Percentiles rank a stretch among this genome's conserved stretches.
Conservation (phyloP, 1,139 yeast genomes). For the Candida freyschussii region DNA sequence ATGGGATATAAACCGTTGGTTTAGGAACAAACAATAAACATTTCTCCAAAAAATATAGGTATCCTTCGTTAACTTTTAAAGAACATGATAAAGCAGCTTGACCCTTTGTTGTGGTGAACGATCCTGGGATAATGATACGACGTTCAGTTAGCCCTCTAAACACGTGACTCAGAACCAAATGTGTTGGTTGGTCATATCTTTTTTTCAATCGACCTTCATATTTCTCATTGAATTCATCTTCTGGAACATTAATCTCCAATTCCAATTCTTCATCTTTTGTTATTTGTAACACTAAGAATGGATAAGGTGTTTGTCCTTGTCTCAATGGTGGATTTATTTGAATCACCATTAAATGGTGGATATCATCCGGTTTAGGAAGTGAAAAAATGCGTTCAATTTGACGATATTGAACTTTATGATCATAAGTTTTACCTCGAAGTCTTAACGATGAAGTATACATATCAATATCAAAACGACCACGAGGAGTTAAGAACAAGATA, state of each 20-base stretch:
- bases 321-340: constrained; percentile 93
- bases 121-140: constrained; percentile 82
- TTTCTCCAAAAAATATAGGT: constrained; percentile 83
- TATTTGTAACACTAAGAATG: constrained; percentile 86
- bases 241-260: constrained; percentile 80
- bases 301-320: constrained; percentile 96
- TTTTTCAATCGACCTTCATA: constrained; percentile 74
- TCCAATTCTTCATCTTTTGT: constrained; percentile 87
- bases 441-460: constrained; percentile 86
- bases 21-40: constrained; percentile 89
- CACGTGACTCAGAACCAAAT: constrained; percentile 82
- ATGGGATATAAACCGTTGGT: constrained; percentile 90
- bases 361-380: constrained; percentile 90
- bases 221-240: constrained; percentile 70
- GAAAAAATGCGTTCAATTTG: constrained; percentile 89
- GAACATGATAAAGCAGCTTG: constrained; percentile 91
- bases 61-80: constrained; percentile 92
- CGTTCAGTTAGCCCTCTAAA: constrained; percentile 88
- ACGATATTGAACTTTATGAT: constrained; percentile 87
- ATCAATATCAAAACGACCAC: constrained; percentile 97
- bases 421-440: constrained; percentile 95
- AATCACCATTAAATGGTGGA: constrained; percentile 79
- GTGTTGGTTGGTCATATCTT: constrained; percentile 78
- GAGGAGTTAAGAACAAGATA: constrained; percentile 88
- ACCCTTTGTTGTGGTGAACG: constrained; percentile 63